These are phyloP conservation scores for Synchytrium microbalum DNA, from an alignment of 371 early-diverging fungal species.

Conservation along the genomic window DNA sequence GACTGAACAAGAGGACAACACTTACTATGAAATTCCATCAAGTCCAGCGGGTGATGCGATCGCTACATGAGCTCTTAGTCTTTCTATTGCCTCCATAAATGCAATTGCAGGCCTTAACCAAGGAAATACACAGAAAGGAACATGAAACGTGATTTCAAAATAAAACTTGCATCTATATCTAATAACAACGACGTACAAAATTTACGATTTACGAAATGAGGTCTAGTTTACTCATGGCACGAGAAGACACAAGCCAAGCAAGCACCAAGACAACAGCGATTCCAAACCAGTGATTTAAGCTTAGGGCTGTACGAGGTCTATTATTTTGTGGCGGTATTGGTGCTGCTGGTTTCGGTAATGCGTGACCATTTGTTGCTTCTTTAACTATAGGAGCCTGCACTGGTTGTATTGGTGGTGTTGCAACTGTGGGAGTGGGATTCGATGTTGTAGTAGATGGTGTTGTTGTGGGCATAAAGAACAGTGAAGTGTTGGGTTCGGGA, in stretches of 20 bases:
- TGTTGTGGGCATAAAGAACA: slow-evolving; percentile 28
- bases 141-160: no score
- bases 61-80: no score
- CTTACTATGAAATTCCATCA: no score
- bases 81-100: no score
- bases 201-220: no score
- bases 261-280: neutral
- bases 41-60: no score
- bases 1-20: no score
- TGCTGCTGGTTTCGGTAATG: neutral
- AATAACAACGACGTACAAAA: no score
- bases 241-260: neutral
- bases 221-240: neutral
- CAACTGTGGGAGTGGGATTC: neutral
- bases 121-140: no score
- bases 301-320: neutral
- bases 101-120: no score
- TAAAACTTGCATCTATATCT: no score
- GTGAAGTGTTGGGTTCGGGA: slow-evolving; percentile 25
- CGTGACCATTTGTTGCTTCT: neutral
- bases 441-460: neutral
- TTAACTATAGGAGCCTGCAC: neutral
- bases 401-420: neutral
- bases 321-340: neutral
- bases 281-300: neutral